Percentiles rank a stretch among this genome's conserved stretches.
Evolutionary conservation across 192 early-diverging fungal genomes (phyloP).

Genomic region (Dispira simplex): DNA sequence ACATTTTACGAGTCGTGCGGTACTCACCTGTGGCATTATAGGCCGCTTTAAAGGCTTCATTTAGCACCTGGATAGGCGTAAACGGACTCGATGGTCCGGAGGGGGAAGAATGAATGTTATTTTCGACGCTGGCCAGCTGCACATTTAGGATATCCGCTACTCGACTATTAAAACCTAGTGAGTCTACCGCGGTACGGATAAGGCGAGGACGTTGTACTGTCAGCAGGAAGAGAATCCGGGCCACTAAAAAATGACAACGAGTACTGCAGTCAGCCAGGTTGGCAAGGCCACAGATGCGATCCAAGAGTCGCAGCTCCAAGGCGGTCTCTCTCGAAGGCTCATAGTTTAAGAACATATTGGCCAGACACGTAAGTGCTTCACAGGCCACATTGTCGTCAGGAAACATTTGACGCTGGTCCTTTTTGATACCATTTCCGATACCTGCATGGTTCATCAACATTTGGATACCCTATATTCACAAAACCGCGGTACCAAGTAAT

Average conservation of each 20-base stretch:
- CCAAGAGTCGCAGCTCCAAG: neutral
- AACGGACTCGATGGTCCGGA: neutral
- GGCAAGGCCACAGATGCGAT: neutral
- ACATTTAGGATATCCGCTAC: neutral
- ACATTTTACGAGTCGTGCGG: neutral
- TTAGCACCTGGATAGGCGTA: neutral
- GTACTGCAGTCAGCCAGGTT: neutral
- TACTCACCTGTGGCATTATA: slow-evolving; percentile 9
- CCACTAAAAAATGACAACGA: slow-evolving; percentile 3
- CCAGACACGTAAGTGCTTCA: slow-evolving; percentile 5
- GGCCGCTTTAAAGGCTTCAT: neutral
- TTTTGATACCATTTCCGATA: neutral
- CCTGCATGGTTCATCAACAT: slow-evolving; percentile 9
- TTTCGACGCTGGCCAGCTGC: neutral
- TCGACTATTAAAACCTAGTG: neutral
- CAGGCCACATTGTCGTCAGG: neutral
- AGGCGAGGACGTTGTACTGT: neutral
- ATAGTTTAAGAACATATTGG: slow-evolving; percentile 7
- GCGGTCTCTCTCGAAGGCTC: neutral
- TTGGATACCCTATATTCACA: neutral
- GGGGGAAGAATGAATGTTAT: neutral
- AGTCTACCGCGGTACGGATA: neutral
- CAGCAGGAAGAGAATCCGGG: slow-evolving; percentile 6
- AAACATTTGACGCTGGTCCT: neutral
- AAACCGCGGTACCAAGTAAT: neutral